Base-by-base conservation (phyloP, 1,284 basidiomycete species). In the Rhodotorula sp. region DNA sequence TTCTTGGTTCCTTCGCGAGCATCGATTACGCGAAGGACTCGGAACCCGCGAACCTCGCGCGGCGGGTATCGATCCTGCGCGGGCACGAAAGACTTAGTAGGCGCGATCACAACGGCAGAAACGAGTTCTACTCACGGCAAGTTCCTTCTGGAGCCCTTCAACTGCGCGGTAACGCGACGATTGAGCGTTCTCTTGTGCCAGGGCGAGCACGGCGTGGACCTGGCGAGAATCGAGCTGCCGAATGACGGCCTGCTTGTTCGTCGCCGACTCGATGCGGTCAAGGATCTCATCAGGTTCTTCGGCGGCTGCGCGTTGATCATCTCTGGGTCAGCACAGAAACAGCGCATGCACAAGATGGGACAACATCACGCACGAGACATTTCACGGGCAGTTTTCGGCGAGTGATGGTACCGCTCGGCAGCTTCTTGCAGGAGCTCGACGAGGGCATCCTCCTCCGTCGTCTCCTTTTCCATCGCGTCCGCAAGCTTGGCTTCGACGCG, bases 21-120 rank as follows among this genome's bases (percentile, higher is more conserved):
- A 79, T 98, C 96, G 72, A 86, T 83, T 29, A 91, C 86, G 20
- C 89, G 83, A 14, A 95, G 81, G 6, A 97, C 87, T 31, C 93
- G 85, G 81, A 97, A 97, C 69, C 86, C 87, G 58, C 90, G 87
- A 20, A 93, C 89, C 31, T 90, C 84, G 18, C 95, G 87, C 1
- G 88, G 86, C 3, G 94, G 93, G 78, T 89, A 95, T 21, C 84
- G 77, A 23, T 81, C 81, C 90, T 95, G 79, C 12, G 67, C 26
- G 29, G 39, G 39, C 12, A 43, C 39, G 39, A 31, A 16, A 7
- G 39, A 8, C 43, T 60, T 61, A 46, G 68, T 71, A 51, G 43
- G 26, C 47, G 56, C 21, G 34, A 54, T 21, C 6, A 46, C 14
- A 34, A 31, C 68, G 43, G 39, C 46, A 26, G 78, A 69, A 49